These are phyloP conservation scores for Saraca asoca DNA, from an alignment of 331 rosid species.

Conservation along the genomic window DNA sequence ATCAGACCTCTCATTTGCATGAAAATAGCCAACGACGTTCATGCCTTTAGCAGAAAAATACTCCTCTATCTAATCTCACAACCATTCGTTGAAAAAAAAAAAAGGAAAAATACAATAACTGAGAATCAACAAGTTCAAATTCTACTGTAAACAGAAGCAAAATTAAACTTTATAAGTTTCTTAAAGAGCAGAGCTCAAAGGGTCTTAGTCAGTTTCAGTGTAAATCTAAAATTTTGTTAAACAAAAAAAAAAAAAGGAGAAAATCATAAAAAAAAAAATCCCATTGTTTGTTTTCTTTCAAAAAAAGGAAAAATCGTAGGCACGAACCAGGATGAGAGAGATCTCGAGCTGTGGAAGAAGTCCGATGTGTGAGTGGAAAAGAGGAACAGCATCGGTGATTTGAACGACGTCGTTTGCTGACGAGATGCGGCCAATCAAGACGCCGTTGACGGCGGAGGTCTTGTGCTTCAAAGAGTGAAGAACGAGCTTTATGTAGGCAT, in stretches of 20 bases:
- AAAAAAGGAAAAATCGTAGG: background rate
- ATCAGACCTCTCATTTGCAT: conserved; percentile 92
- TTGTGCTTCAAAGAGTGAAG: conserved; percentile 87
- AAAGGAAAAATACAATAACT: conserved; percentile 20
- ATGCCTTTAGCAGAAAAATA: conserved; percentile 68
- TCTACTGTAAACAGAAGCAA: background rate
- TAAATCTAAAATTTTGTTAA: background rate
- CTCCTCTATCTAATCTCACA: conserved; percentile 73
- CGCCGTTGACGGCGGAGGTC: conserved; percentile 84
- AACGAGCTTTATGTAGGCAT: conserved; percentile 79
- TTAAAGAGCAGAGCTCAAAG: conserved; percentile 3
- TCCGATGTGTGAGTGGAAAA: conserved; percentile 83
- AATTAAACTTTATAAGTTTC: background rate
- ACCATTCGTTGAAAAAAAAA: conserved; percentile 26
- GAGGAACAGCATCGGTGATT: conserved; percentile 89
- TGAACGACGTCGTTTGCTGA: conserved; percentile 65
- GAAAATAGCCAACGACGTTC: conserved; percentile 84
- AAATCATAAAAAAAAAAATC: background rate
- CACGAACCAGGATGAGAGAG: conserved; percentile 75
- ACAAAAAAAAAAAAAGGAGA: background rate
- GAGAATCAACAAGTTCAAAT: background rate
- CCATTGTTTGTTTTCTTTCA: background rate
- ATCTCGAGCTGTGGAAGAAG: conserved; percentile 98
- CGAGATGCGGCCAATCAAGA: conserved; percentile 82
- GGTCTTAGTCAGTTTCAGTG: background rate